phyloP scores from a whole-genome alignment of 345 rosid species.

The Physaria fendleri region DNA sequence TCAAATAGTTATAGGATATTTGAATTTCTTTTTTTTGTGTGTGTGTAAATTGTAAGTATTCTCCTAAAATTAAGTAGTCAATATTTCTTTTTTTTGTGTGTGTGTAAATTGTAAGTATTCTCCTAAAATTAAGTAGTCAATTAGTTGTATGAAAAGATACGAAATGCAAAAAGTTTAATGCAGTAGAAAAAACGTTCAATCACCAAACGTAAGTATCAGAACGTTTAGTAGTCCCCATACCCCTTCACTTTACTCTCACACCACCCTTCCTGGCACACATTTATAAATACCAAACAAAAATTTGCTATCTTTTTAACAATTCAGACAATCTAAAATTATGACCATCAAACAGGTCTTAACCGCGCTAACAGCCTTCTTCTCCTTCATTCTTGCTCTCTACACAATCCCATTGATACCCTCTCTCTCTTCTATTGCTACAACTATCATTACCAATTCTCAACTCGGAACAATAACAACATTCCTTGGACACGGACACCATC shows the following conservation, averaged over 20 bases:
- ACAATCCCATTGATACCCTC: neutral
- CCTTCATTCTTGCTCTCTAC: conserved; percentile 10
- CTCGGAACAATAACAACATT: conserved; percentile 8
- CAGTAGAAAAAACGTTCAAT: neutral
- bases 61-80: neutral
- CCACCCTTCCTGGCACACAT: conserved; percentile 14
- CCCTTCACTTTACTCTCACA: conserved; percentile 24
- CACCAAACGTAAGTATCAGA: conserved; percentile 2
- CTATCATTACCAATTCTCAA: conserved; percentile 7
- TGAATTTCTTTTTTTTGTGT: too few species aligned
- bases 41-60: too few species aligned
- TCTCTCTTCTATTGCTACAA: conserved; percentile 9
- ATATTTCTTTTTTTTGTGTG: too few species aligned
- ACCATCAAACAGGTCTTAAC: conserved; percentile 6
- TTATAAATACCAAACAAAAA: conserved; percentile 10
- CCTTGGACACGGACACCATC: conserved; percentile 11
- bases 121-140: neutral
- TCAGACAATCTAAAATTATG: conserved; percentile 13
- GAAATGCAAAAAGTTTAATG: neutral
- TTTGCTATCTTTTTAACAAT: neutral
- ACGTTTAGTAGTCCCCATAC: conserved; percentile 2
- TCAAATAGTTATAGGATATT: too few species aligned
- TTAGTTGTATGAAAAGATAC: neutral
- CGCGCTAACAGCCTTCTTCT: neutral
- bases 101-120: too few species aligned